A percentile compares a stretch with the other conserved stretches of the same genome.
These are phyloP conservation scores for Globisporangium canariense DNA, from an alignment of 352 stramenopile genomes.

Conservation along the genomic window DNA sequence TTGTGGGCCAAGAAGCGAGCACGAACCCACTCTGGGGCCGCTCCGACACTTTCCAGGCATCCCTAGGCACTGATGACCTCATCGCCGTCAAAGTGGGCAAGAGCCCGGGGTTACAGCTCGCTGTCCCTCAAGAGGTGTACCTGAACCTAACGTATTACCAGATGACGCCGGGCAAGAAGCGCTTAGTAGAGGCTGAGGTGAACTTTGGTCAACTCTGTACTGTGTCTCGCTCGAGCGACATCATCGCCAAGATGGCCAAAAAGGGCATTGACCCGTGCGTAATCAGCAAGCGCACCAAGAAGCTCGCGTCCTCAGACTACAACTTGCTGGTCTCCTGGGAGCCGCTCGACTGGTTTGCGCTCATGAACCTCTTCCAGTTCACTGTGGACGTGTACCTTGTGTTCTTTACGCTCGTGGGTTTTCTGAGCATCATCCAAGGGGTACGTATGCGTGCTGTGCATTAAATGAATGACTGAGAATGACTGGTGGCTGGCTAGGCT, in stretches of 20 bases:
- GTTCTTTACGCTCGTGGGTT: constrained; percentile 91
- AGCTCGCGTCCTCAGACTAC: constrained; percentile 73
- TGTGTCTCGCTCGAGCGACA: constrained; percentile 48
- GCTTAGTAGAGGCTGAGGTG: constrained; percentile 56
- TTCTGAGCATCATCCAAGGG: constrained; percentile 85
- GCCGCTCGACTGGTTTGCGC: constrained; percentile 90
- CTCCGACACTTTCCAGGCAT: constrained; percentile 38
- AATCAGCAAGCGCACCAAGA: constrained; percentile 63
- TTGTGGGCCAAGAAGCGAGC: constrained; percentile 36
- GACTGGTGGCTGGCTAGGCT: neutral
- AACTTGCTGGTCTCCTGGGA: constrained; percentile 87
- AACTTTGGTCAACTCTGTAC: constrained; percentile 80
- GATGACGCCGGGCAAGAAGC: constrained; percentile 55
- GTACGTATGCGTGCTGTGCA: constrained; percentile 28
- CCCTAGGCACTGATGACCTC: constrained; percentile 63
- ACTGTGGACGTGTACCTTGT: constrained; percentile 91
- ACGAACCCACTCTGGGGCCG: constrained; percentile 51
- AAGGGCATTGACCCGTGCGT: constrained; percentile 60
- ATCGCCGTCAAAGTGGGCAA: constrained; percentile 68
- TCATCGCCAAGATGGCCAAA: constrained; percentile 66
- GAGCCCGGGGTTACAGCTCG: constrained; percentile 38
- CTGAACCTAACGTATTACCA: constrained; percentile 83
- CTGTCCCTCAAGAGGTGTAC: constrained; percentile 66
- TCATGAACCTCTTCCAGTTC: constrained; percentile 97
- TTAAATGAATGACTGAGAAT: constrained; percentile 1